phyloP scores from a whole-genome alignment of 139 green algal species.

The Chlorella sp. region DNA sequence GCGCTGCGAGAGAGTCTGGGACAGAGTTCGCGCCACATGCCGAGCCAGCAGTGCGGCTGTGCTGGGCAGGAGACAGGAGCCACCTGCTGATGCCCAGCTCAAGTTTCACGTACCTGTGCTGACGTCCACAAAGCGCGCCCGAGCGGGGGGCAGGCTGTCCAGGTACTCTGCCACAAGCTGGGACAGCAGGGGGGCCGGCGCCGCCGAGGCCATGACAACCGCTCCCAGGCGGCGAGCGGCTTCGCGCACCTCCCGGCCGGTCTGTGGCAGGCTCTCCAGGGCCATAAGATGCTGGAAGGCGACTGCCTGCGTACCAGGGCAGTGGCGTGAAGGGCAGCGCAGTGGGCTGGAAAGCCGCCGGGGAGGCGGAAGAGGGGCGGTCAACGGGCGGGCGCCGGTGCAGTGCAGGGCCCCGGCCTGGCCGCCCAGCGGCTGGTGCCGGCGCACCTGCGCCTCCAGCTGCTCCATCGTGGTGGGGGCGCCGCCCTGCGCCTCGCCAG shows the following conservation, averaged over 20 bases:
- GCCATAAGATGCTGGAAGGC: constrained; percentile 29
- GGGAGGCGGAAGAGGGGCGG: no score
- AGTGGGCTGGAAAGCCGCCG: not conserved
- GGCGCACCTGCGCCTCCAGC: not conserved
- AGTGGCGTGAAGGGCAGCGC: not conserved
- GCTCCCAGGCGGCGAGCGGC: not conserved
- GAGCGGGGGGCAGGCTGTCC: not conserved
- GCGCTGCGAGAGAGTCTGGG: no score
- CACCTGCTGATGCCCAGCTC: no score
- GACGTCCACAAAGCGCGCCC: constrained; percentile 41
- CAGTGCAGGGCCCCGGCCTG: no score
- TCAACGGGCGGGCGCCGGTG: no score
- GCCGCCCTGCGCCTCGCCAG: no score
- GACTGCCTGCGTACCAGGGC: not conserved
- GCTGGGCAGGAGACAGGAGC: no score
- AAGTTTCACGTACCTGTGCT: constrained; percentile 3
- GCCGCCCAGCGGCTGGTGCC: no score
- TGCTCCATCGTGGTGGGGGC: not conserved
- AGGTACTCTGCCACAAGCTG: constrained; percentile 7
- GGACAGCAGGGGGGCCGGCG: not conserved
- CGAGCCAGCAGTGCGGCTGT: no score
- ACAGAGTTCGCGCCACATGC: no score
- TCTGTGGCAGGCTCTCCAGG: constrained; percentile 16
- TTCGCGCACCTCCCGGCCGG: not conserved
- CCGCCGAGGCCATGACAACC: not conserved